Evolutionary conservation across 2,329 filamentous ascomycete species (phyloP), one percentile per base, ranked within the genome.

Genomic region (Nannizzia gypsea): DNA sequence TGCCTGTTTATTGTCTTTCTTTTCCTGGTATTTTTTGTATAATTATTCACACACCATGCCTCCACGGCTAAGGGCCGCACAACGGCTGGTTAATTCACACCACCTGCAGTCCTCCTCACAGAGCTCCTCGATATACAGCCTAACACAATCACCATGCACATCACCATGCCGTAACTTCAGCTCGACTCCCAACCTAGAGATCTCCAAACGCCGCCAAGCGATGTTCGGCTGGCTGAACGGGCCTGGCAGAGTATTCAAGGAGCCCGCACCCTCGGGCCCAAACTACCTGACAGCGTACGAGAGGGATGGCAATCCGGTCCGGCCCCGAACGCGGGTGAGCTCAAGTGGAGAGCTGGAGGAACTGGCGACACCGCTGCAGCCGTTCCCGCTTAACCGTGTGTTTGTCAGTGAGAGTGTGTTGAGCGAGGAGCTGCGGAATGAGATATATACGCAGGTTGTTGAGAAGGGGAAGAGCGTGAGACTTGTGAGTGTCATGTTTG

Each of bases 331-430:
- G 9, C 9, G 31, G 13, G 9, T 13, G 13, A 11, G 9, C 3
- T 11, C 31, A 1, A 11, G 13, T 36, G 31, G 31, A 3, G 9
- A 3, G 31, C 1, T 36, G 31, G 31, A 11, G 9, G 31, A 36
- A 36, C 9, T 36, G 1, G 31, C 9, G 31, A 2, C 31, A 3
- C 13, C 9, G 3, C 60, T 68, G 67, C 79, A 71, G 62, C 89
- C 89, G 0, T 96, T 93, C 65, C 90, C 90, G 0, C 70, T 83
- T 56, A 96, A 96, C 71, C 76, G 75, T 3, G 70, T 80, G 24
- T 96, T 92, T 74, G 74, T 78, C 64, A 89, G 85, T 67, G 80
- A 88, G 71, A 76, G 80, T 3, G 87, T 96, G 22, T 78, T 96
- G 64, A 85, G 85, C 63, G 88, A 95, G 66, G 75, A 79, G 17